A percentile compares a stretch with the other conserved stretches of the same genome.
Evolutionary conservation across 2,329 filamentous ascomycete genomes (phyloP).

Genomic region (Pseudocercospora vitis): DNA sequence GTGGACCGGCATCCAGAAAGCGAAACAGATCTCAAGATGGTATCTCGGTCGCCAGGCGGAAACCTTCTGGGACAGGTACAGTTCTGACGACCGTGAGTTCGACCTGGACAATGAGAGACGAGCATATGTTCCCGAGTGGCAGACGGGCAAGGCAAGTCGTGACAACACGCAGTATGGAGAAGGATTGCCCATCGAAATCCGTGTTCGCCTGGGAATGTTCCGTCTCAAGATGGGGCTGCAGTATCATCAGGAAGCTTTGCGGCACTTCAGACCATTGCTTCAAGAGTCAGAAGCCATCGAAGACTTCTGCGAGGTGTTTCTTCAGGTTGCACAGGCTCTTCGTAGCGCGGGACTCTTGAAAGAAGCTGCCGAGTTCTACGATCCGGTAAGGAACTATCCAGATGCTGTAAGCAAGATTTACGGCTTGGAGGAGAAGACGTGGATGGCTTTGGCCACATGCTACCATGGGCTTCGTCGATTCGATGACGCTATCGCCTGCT

Average conservation of each 20-base stretch:
- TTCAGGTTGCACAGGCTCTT: conserved; percentile 65
- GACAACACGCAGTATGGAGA: conserved; percentile 66
- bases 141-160: conserved; percentile 44
- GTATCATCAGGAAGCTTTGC: conserved; percentile 63
- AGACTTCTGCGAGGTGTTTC: conserved; percentile 76
- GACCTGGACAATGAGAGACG: conserved; percentile 73
- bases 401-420: conserved; percentile 39
- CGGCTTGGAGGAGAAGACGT: conserved; percentile 49
- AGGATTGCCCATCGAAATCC: conserved; percentile 75
- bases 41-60: conserved; percentile 74
- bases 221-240: conserved; percentile 69
- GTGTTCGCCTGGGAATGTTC: conserved; percentile 79
- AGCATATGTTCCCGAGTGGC: conserved; percentile 60
- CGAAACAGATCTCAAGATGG: conserved; percentile 77
- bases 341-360: conserved; percentile 52
- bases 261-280: conserved; percentile 58
- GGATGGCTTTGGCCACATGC: conserved; percentile 63
- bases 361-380: conserved; percentile 61
- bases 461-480: conserved; percentile 64
- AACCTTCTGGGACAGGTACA: conserved; percentile 68
- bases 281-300: conserved; percentile 63
- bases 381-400: conserved; percentile 44
- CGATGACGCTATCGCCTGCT: conserved; percentile 73
- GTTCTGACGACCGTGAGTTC: conserved; percentile 84
- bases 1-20: conserved; percentile 63